These are phyloP conservation scores for Posidonia australis DNA, from an alignment of 106 monocot genomes.

Conservation along the genomic window DNA sequence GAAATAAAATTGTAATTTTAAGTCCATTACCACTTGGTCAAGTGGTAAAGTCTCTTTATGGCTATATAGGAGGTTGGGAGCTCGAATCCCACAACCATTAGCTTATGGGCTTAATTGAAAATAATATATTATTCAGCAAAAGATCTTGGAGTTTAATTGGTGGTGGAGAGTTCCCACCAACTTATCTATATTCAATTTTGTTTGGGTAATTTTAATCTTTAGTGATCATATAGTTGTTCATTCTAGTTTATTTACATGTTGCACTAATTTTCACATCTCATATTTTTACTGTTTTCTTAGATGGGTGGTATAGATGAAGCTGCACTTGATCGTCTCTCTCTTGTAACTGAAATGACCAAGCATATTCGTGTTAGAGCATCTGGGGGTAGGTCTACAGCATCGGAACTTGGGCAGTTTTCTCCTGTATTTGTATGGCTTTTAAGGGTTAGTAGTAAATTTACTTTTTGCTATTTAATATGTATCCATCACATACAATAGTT, in stretches of 20 bases:
- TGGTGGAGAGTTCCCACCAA: too few species aligned
- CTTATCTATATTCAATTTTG: too few species aligned
- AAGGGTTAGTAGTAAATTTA: slow-evolving; percentile 1
- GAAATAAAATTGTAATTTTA: not conserved
- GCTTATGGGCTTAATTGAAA: too few species aligned
- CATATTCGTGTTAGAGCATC: slow-evolving; percentile 92
- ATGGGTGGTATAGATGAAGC: slow-evolving; percentile 99
- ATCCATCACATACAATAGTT: not conserved
- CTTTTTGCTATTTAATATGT: not conserved
- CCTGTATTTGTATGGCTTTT: slow-evolving; percentile 36
- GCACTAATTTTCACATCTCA: too few species aligned
- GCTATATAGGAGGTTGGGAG: too few species aligned
- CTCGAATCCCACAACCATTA: too few species aligned
- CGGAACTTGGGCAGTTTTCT: slow-evolving; percentile 26
- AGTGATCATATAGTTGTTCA: too few species aligned
- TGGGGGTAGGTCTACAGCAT: slow-evolving; percentile 43
- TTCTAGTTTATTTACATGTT: too few species aligned
- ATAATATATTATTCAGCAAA: too few species aligned
- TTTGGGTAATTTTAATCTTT: too few species aligned
- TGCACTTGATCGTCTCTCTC: slow-evolving; percentile 88
- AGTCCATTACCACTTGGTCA: too few species aligned
- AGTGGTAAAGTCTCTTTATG: not conserved
- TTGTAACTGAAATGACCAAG: slow-evolving; percentile 93
- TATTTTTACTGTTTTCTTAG: slow-evolving; percentile 22
- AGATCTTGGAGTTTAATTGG: too few species aligned